Evolutionary conservation across 106 monocot species (phyloP).

Genomic region (Allium fistulosum): DNA sequence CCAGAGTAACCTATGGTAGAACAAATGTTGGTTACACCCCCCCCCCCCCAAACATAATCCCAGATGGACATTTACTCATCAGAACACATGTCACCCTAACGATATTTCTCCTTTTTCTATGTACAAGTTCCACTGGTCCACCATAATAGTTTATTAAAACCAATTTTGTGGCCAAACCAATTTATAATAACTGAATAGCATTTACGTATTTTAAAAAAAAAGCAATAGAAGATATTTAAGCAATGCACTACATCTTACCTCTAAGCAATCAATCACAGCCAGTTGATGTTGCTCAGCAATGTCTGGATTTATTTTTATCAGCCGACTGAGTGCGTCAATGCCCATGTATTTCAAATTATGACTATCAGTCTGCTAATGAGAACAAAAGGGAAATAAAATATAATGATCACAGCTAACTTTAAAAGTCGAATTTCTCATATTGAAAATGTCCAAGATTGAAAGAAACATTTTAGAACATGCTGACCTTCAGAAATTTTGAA

Average conservation of each 20-base stretch:
- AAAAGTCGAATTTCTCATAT: not conserved
- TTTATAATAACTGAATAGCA: no score
- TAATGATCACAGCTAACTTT: not conserved
- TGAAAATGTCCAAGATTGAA: not conserved
- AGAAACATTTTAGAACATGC: constrained; percentile 11
- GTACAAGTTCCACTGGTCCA: no score
- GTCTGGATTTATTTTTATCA: constrained; percentile 92
- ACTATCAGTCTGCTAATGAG: constrained; percentile 67
- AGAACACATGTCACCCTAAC: no score
- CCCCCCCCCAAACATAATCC: no score
- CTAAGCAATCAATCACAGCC: constrained; percentile 99
- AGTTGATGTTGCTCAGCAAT: constrained; percentile 97
- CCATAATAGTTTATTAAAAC: no score
- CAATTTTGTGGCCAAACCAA: no score
- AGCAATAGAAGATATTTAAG: no score
- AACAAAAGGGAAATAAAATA: constrained; percentile 4
- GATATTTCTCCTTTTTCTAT: no score
- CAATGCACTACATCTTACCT: constrained; percentile 33
- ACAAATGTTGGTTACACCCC: no score
- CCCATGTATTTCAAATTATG: constrained; percentile 99
- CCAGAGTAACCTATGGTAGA: no score
- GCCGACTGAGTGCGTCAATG: constrained; percentile 92
- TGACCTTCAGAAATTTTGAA: constrained; percentile 95
- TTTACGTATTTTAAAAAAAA: no score
- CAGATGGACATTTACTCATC: no score